Evolutionary conservation across 2,329 filamentous ascomycete species (phyloP), one percentile per base, ranked within the genome.

Genomic region (Arthroderma uncinatum): DNA sequence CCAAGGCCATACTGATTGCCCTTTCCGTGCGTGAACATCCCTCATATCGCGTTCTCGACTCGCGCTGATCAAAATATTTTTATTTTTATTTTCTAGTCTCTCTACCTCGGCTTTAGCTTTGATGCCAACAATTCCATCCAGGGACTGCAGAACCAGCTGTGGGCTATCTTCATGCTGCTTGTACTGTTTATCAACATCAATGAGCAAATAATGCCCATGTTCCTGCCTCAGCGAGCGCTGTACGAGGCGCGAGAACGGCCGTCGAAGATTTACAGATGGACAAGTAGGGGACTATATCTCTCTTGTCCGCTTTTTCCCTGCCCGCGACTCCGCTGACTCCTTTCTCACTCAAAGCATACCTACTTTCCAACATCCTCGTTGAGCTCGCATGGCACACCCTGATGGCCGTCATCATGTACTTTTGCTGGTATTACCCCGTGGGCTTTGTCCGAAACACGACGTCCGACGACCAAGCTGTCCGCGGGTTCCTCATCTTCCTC

Each of bases 131-230:
- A 89, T 73, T 84, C 81, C 33, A 79, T 85, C 39, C 88, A 92
- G 69, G 89, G 89, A 61, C 77, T 94, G 2, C 87, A 92, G 71
- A 94, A 94, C 73, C 88, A 94, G 69, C 89, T 93, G 83, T 94
- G 94, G 68, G 80, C 83, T 70, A 85, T 95, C 63, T 95, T 94
- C 80, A 87, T 92, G 79, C 73, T 93, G 58, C 76, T 86, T 59
- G 92, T 85, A 42, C 82, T 94, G 68, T 94, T 94, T 67, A 85
- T 86, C 58, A 74, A 75, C 62, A 61, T 75, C 52, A 68, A 72
- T 8, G 72, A 75, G 57, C 72, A 81, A 62, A 81, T 82, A 60
- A 79, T 82, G 71, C 81, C 81, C 1, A 71, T 79, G 34, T 83
- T 83, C 65, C 72, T 80, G 52, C 79, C 77, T 2, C 79, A 82